Evolutionary conservation across 2,329 filamentous ascomycete genomes (phyloP).

Genomic region (Zymoseptoria tritici): DNA sequence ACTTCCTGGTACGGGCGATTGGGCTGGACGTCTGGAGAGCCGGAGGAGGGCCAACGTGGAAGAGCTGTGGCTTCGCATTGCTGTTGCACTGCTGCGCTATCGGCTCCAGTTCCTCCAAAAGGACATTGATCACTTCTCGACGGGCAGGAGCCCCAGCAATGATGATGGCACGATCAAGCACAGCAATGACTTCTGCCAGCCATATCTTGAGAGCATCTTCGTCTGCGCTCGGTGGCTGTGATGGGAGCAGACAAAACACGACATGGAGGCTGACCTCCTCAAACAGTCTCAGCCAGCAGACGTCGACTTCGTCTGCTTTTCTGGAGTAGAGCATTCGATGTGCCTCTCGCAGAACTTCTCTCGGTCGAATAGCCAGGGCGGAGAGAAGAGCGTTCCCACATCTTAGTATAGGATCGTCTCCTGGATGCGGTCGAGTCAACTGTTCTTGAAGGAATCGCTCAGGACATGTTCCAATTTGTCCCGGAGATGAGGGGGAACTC

Average conservation of each 20-base stretch:
- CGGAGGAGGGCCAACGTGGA: conserved; percentile 8
- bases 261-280: conserved; percentile 62
- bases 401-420: conserved; percentile 29
- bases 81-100: conserved; percentile 6
- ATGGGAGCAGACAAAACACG: conserved; percentile 34
- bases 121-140: conserved; percentile 39
- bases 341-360: conserved; percentile 52
- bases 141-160: conserved; percentile 60
- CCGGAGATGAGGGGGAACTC: not conserved
- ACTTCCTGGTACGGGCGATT: conserved; percentile 7
- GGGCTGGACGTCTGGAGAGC: conserved; percentile 3
- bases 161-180: conserved; percentile 70
- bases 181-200: conserved; percentile 46
- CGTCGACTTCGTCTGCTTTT: conserved; percentile 58
- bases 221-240: not conserved
- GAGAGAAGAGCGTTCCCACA: conserved; percentile 36
- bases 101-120: conserved; percentile 45
- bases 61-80: conserved; percentile 1
- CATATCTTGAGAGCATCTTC: conserved; percentile 2
- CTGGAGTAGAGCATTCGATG: conserved; percentile 64
- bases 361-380: conserved; percentile 32
- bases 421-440: not conserved
- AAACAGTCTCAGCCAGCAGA: conserved; percentile 63
- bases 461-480: not conserved
- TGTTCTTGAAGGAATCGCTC: not conserved